Conservation (phyloP, 2,329 filamentous ascomycete genomes). For the Ceratocystis colombiana region DNA sequence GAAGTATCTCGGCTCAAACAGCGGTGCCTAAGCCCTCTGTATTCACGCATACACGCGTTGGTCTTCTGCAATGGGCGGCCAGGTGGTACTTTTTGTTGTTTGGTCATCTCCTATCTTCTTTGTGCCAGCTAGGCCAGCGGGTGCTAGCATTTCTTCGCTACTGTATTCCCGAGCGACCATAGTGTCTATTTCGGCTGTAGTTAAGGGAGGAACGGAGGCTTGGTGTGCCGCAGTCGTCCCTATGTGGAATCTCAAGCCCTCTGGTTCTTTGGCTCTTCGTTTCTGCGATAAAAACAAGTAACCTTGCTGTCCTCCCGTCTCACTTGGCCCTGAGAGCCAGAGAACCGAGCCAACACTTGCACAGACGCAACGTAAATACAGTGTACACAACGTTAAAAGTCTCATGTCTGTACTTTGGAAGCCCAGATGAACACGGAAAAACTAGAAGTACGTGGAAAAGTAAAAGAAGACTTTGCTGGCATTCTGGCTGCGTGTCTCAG, state of each 20-base stretch:
- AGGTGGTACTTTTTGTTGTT: neutral
- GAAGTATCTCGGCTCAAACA: too few relatives aligned
- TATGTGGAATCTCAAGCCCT: neutral
- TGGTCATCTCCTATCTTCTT: neutral
- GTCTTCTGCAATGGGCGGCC: neutral
- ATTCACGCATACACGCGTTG: neutral
- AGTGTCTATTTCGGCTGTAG: neutral
- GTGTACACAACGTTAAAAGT: neutral
- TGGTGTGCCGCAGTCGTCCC: too few relatives aligned
- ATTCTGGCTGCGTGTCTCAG: neutral
- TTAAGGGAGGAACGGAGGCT: too few relatives aligned
- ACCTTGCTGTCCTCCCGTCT: neutral
- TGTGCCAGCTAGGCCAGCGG: neutral
- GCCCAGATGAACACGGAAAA: neutral
- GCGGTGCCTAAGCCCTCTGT: too few relatives aligned
- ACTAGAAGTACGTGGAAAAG: neutral
- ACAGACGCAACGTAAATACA: neutral
- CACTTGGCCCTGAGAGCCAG: neutral
- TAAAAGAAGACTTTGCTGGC: neutral
- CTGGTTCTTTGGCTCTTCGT: neutral
- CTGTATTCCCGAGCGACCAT: conserved; percentile 1
- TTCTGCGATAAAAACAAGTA: neutral
- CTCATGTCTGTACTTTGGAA: neutral
- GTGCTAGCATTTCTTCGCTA: neutral
- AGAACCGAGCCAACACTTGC: neutral